A percentile compares a stretch with the other conserved stretches of the same genome.
These are phyloP conservation scores for Albugo candida DNA, from an alignment of 352 stramenopile genomes.

Conservation along the genomic window DNA sequence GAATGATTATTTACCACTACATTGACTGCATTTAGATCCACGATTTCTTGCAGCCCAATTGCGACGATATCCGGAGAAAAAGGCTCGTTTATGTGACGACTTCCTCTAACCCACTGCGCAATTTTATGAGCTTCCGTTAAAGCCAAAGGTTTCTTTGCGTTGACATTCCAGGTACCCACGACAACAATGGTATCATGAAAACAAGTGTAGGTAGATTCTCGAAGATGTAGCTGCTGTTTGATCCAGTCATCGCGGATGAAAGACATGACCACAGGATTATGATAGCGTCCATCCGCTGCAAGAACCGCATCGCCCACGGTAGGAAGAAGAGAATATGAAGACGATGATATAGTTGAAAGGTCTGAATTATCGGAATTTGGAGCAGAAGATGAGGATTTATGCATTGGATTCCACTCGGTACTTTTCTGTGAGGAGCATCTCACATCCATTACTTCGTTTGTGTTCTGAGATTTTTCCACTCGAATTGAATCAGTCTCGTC, in stretches of 20 bases:
- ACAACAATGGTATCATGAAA: conserved; percentile 36
- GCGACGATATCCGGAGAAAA: conserved; percentile 38
- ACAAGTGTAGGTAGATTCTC: conserved; percentile 42
- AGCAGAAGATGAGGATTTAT: too few species aligned
- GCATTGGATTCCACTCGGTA: too few species aligned
- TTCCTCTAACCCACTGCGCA: conserved; percentile 33
- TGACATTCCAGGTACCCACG: conserved; percentile 98
- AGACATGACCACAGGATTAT: conserved; percentile 65
- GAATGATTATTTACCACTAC: conserved; percentile 95
- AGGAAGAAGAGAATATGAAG: too few species aligned
- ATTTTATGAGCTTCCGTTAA: conserved; percentile 25
- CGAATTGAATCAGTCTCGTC: too few species aligned
- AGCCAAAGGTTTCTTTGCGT: conserved; percentile 94
- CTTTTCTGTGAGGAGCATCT: too few species aligned
- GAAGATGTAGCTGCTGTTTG: conserved; percentile 43
- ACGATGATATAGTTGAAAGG: too few species aligned
- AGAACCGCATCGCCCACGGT: too few species aligned
- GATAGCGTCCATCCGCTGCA: conserved; percentile 31
- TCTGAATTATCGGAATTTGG: too few species aligned
- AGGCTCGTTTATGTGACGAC: not conserved
- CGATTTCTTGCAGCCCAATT: conserved; percentile 96
- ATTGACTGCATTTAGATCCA: conserved; percentile 99
- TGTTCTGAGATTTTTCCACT: too few species aligned
- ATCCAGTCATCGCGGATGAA: conserved; percentile 81
- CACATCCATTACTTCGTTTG: too few species aligned